Conservation (phyloP, 495 filamentous ascomycete genomes). For the Rhizodiscina lignyota region DNA sequence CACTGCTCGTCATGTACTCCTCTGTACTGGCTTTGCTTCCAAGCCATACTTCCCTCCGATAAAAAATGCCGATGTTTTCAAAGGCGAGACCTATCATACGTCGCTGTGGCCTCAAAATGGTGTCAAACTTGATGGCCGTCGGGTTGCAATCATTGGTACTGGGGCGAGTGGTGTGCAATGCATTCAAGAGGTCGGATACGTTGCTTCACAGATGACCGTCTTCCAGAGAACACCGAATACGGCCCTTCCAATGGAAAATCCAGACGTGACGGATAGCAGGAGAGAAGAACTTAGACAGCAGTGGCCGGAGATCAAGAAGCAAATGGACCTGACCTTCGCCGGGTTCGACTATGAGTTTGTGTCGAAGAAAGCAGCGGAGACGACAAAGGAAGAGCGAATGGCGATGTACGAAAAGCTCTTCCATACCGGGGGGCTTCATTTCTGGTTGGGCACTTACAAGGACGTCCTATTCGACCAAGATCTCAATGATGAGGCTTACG, state of each 20-base stretch:
- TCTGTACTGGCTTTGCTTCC: slow-evolving; percentile 4
- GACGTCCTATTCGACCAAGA: slow-evolving; percentile 16
- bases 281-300: neutral
- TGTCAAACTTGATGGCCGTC: slow-evolving; percentile 2
- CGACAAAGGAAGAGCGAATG: slow-evolving; percentile 7
- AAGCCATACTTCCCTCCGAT: slow-evolving; percentile 4
- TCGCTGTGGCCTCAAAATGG: slow-evolving; percentile 5
- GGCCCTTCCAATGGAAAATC: slow-evolving; percentile 3
- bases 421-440: slow-evolving; percentile 16
- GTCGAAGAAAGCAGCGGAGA: slow-evolving; percentile 1
- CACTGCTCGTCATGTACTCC: too few species aligned
- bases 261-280: neutral
- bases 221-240: slow-evolving; percentile 6
- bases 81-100: slow-evolving; percentile 4
- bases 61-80: slow-evolving; percentile 3
- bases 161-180: slow-evolving; percentile 6
- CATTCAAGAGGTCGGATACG: slow-evolving; percentile 2
- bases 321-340: slow-evolving; percentile 1
- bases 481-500: slow-evolving; percentile 15
- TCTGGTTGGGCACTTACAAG: slow-evolving; percentile 17
- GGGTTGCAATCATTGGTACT: slow-evolving; percentile 7
- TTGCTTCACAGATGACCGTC: slow-evolving; percentile 1
- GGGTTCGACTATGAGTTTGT: slow-evolving; percentile 4
- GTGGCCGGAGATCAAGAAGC: neutral
- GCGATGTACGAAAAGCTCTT: slow-evolving; percentile 17